phyloP scores from a whole-genome alignment of 2,329 filamentous ascomycete species.

The Xylariaceae sp. region DNA sequence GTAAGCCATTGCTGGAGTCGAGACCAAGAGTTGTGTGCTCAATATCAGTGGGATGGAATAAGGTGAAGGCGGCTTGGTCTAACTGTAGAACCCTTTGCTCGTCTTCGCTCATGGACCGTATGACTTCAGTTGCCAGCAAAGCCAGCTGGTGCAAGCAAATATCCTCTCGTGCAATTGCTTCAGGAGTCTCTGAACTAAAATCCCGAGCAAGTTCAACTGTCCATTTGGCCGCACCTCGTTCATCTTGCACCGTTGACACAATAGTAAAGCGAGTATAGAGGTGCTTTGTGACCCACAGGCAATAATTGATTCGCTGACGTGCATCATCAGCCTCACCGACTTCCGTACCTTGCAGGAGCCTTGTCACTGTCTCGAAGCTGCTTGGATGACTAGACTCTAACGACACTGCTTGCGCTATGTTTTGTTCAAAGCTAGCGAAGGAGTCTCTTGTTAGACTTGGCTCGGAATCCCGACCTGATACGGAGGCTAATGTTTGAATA shows the following conservation, averaged over 20 bases:
- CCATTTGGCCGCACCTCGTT: no score
- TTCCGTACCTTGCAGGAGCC: slow-evolving; percentile 8
- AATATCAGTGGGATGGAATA: slow-evolving; percentile 17
- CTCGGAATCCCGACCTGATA: slow-evolving; percentile 5
- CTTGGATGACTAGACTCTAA: slow-evolving; percentile 11
- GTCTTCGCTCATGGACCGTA: slow-evolving; percentile 19
- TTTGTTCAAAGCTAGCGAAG: slow-evolving; percentile 9
- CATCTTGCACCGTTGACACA: not conserved
- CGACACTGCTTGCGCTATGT: slow-evolving; percentile 10
- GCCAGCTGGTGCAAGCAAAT: slow-evolving; percentile 23
- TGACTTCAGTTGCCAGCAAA: slow-evolving; percentile 22
- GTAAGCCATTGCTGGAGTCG: slow-evolving; percentile 17
- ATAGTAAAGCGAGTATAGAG: slow-evolving; percentile 28
- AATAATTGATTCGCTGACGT: slow-evolving; percentile 20
- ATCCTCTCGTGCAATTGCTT: slow-evolving; percentile 16
- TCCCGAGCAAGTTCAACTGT: no score
- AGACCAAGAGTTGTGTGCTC: slow-evolving; percentile 1
- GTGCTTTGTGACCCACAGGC: slow-evolving; percentile 22
- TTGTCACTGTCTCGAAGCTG: slow-evolving; percentile 1
- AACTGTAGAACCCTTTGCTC: slow-evolving; percentile 23
- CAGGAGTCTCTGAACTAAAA: not conserved
- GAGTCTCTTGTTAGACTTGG: slow-evolving; percentile 15
- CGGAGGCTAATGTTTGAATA: slow-evolving; percentile 9
- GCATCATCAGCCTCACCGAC: slow-evolving; percentile 1
- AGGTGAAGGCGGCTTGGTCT: slow-evolving; percentile 16